Conservation (phyloP, 495 filamentous ascomycete species). For the Articulospora tetracladia region DNA sequence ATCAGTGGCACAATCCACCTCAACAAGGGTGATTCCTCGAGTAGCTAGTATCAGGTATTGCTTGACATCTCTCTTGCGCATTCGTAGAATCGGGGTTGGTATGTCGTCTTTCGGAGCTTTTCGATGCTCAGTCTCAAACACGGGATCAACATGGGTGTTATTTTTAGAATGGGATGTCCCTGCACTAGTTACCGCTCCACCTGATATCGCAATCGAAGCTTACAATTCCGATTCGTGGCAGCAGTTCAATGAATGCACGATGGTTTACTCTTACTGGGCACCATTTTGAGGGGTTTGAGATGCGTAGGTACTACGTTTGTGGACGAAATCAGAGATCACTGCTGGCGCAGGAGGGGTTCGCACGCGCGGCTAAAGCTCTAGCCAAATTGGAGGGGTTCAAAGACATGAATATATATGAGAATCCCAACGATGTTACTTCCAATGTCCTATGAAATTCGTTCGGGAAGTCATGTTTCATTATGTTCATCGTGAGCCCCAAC, state of each 20-base stretch:
- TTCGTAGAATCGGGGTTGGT: background rate
- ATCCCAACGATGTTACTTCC: conserved; percentile 8
- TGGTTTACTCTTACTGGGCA: too few species aligned
- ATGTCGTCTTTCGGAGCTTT: conserved; percentile 9
- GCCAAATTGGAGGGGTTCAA: background rate
- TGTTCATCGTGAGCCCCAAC: conserved; percentile 12
- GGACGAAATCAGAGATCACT: too few species aligned
- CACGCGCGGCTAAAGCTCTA: too few species aligned
- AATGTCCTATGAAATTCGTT: conserved; percentile 18
- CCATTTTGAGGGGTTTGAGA: too few species aligned
- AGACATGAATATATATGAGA: conserved; percentile 15
- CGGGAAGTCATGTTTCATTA: conserved; percentile 19
- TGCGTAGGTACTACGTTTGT: too few species aligned
- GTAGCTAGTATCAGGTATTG: background rate
- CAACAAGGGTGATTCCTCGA: background rate
- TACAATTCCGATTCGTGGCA: background rate
- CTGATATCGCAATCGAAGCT: background rate
- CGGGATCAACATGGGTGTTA: background rate
- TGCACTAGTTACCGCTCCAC: background rate
- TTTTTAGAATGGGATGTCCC: background rate
- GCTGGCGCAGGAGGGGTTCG: too few species aligned
- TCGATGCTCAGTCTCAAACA: conserved; percentile 8
- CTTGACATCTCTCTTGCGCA: background rate
- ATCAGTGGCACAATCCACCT: background rate
- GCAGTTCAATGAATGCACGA: too few species aligned